Conservation (phyloP, 495 filamentous ascomycete genomes). For the Tuber indicum region DNA sequence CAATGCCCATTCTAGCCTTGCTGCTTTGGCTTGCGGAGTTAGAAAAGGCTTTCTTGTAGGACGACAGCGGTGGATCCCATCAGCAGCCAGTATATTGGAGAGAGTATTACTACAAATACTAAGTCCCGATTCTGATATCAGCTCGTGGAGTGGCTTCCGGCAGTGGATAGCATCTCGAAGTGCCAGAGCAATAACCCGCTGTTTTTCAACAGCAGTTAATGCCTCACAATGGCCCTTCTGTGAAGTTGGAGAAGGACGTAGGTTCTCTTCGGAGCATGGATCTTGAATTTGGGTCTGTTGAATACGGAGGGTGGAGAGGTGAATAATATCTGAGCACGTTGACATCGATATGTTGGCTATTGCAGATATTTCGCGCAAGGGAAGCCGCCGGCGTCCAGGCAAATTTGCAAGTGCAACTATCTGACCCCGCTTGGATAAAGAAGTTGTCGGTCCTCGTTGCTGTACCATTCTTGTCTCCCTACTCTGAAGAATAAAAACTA, state of each 20-base stretch:
- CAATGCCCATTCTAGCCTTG: neutral
- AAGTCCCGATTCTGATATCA: neutral
- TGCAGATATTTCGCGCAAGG: neutral
- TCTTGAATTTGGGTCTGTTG: neutral
- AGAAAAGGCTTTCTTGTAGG: no score
- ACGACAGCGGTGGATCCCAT: neutral
- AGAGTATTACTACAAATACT: constrained; percentile 6
- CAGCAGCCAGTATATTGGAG: constrained; percentile 3
- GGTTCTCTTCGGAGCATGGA: neutral
- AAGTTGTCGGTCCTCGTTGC: no score
- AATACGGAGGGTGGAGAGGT: neutral
- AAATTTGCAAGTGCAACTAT: neutral
- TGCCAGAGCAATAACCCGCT: neutral
- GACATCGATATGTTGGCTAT: neutral
- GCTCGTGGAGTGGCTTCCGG: neutral
- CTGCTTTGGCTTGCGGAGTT: no score
- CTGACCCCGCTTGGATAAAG: neutral
- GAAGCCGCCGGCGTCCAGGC: neutral
- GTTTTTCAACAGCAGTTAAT: neutral
- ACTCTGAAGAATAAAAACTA: no score
- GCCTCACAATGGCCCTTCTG: neutral
- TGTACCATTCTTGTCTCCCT: no score
- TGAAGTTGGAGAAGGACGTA: neutral
- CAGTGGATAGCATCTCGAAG: constrained; percentile 2
- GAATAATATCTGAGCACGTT: constrained; percentile 4